These are phyloP conservation scores for Globisporangium heterothallicum DNA, from an alignment of 352 stramenopile genomes.

Conservation along the genomic window DNA sequence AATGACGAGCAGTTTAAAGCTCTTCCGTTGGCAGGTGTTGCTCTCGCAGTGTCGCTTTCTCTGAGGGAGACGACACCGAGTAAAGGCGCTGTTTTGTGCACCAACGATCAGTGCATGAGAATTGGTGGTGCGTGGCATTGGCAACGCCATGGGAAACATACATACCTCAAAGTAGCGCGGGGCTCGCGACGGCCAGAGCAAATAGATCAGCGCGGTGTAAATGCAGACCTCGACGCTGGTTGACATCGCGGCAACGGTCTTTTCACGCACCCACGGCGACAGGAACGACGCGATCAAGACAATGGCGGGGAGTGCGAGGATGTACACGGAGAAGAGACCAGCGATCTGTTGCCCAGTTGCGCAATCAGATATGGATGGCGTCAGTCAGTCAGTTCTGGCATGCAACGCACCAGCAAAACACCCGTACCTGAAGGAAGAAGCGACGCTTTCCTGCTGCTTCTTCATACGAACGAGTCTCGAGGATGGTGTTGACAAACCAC, in stretches of 20 bases:
- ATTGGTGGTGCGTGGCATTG: too few species aligned
- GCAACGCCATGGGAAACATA: neutral
- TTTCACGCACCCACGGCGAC: constrained; percentile 74
- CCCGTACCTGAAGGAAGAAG: constrained; percentile 56
- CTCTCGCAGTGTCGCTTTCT: constrained; percentile 62
- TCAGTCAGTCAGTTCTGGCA: neutral
- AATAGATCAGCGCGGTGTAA: constrained; percentile 61
- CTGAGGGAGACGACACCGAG: constrained; percentile 59
- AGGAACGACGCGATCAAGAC: constrained; percentile 67
- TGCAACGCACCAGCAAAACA: neutral
- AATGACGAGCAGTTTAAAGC: constrained; percentile 18
- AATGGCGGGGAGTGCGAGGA: constrained; percentile 61
- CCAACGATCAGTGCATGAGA: too few species aligned
- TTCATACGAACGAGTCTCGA: constrained; percentile 61
- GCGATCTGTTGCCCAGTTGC: too few species aligned
- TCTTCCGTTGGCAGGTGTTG: constrained; percentile 60
- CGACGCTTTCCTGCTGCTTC: constrained; percentile 42
- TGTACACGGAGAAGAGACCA: constrained; percentile 63
- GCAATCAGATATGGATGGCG: too few species aligned
- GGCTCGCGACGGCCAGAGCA: constrained; percentile 63
- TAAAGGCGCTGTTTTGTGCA: constrained; percentile 41
- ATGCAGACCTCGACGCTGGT: constrained; percentile 43
- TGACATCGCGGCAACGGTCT: constrained; percentile 57
- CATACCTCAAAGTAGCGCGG: constrained; percentile 75
- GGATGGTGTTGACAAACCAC: constrained; percentile 64